A percentile compares a stretch with the other conserved stretches of the same genome.
These are phyloP conservation scores for Phytophthora citricola DNA, from an alignment of 352 stramenopile species.

Conservation along the genomic window DNA sequence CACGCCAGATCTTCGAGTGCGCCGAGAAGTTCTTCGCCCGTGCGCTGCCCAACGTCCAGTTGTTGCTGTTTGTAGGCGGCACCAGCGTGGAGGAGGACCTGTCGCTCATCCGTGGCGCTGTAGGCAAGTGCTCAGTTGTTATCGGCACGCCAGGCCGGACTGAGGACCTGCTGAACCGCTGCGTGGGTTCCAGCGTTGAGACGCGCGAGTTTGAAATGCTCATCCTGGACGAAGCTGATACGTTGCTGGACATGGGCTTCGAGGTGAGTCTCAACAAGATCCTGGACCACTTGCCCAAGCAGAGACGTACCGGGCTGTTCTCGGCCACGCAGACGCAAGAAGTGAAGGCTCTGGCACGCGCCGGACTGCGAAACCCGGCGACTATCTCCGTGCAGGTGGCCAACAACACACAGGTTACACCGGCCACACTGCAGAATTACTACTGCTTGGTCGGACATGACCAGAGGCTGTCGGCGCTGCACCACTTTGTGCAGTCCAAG, in stretches of 20 bases:
- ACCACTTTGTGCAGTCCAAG: constrained; percentile 94
- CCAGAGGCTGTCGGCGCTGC: constrained; percentile 93
- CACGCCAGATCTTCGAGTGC: constrained; percentile 85
- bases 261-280: constrained; percentile 96
- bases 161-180: constrained; percentile 90
- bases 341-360: constrained; percentile 95
- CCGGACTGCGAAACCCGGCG: constrained; percentile 98
- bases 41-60: constrained; percentile 68
- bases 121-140: constrained; percentile 76
- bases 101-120: constrained; percentile 58
- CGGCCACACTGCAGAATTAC: constrained; percentile 92
- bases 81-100: constrained; percentile 90
- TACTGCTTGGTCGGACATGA: constrained; percentile 95
- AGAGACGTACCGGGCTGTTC: constrained; percentile 95
- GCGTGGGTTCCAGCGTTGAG: constrained; percentile 79
- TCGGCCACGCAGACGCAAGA: constrained; percentile 94
- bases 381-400: constrained; percentile 97
- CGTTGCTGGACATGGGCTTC: constrained; percentile 98
- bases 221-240: constrained; percentile 99
- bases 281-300: constrained; percentile 95
- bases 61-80: constrained; percentile 91
- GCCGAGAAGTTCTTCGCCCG: constrained; percentile 66
- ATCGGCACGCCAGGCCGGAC: constrained; percentile 86
- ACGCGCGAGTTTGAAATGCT: constrained; percentile 96
- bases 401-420: constrained; percentile 81